Evolutionary conservation across 495 filamentous ascomycete genomes (phyloP), one percentile per base, ranked within the genome.

Genomic region (Podospora bellae-mahoneyi): DNA sequence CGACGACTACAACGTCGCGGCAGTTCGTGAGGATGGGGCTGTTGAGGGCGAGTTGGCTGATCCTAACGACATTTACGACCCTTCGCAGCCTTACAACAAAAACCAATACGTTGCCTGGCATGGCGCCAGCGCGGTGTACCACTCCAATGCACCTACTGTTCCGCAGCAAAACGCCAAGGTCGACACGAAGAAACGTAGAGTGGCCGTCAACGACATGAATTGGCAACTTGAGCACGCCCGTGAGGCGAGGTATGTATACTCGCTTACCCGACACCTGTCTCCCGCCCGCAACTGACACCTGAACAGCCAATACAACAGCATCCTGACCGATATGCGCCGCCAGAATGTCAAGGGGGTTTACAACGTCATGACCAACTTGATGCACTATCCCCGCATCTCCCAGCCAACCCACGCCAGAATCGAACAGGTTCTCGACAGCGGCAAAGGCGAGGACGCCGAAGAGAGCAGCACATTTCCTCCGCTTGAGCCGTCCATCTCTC

Each of bases 91-190:
- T 3, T 97, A 97, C 79, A 96, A 97, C 79, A 89, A 90, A 72
- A 97, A 97, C 72, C 93, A 96, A 72, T 99, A 97, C 73, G 95
- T 99, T 2, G 95, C 95, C 18, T 99, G 95, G 95, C 93, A 97
- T 74, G 95, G 95, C 28, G 95, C 95, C 20, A 97, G 94, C 71
- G 88, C 89, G 55, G 95, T 99, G 15, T 99, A 99, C 74, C 93
- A 97, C 73, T 91, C 92, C 1, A 89, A 87, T 34, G 88, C 84
- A 0, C 92, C 93, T 2, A 88, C 90, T 28, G 86, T 94, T 18
- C 94, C 94, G 0, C 79, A 88, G 72, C 88, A 88, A 60, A 89
- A 84, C 62, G 91, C 92, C 62, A 95, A 94, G 78, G 84, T 83
- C 16, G 82, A 86, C 16, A 80, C 80, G 64, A 94, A 94, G 79